These are phyloP conservation scores for Lasiosphaeria miniovina DNA, from an alignment of 495 filamentous ascomycete genomes.

Conservation along the genomic window DNA sequence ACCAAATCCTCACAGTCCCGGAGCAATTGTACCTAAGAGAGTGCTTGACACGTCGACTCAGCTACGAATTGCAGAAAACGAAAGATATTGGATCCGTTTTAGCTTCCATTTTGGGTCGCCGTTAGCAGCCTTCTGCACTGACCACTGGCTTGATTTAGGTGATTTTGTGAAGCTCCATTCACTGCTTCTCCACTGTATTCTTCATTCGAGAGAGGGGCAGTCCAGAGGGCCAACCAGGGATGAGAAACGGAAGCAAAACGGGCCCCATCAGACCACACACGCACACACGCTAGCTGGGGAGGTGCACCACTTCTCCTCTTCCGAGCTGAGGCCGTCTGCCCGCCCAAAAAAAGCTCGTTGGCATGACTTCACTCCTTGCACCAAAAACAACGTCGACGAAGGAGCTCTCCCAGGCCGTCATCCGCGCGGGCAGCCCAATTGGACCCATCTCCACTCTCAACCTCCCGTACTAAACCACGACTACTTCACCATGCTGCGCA, in stretches of 20 bases:
- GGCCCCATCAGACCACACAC: slow-evolving; percentile 30
- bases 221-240: not conserved
- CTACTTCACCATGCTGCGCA: slow-evolving; percentile 40
- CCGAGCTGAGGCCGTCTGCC: slow-evolving; percentile 24
- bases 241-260: slow-evolving; percentile 13
- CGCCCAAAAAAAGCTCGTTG: slow-evolving; percentile 37
- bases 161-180: no score
- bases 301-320: not conserved
- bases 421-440: slow-evolving; percentile 38
- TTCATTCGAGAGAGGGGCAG: not conserved
- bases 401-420: slow-evolving; percentile 29
- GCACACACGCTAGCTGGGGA: slow-evolving; percentile 6
- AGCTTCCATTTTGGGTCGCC: no score
- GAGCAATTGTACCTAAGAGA: no score
- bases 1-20: no score
- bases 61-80: no score
- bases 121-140: no score
- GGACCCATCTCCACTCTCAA: slow-evolving; percentile 41
- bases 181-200: no score
- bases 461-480: slow-evolving; percentile 24
- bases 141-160: no score
- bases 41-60: no score
- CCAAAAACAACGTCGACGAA: slow-evolving; percentile 30
- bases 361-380: slow-evolving; percentile 34
- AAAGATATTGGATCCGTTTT: no score